A percentile compares a stretch with the other conserved stretches of the same genome.
Conservation (phyloP, 495 filamentous ascomycete species). For the Talaromyces borbonicus region DNA sequence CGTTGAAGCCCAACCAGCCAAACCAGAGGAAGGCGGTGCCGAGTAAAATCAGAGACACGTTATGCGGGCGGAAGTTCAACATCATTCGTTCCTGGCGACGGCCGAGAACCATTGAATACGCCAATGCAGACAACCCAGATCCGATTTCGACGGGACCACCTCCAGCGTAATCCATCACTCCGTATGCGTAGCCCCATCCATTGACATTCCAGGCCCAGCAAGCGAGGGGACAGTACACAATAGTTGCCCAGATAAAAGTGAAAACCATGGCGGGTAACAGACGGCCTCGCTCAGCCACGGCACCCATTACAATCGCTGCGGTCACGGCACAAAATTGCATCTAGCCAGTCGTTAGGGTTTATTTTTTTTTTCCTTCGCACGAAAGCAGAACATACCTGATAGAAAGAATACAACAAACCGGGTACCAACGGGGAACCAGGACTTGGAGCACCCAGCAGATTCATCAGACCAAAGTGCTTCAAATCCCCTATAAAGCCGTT, state of each 20-base stretch:
- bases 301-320: constrained; percentile 84
- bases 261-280: constrained; percentile 94
- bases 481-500: constrained; percentile 61
- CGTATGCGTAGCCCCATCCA: constrained; percentile 87
- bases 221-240: constrained; percentile 93
- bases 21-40: constrained; percentile 97
- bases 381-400: constrained; percentile 51
- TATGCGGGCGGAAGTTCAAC: constrained; percentile 91
- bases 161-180: constrained; percentile 92
- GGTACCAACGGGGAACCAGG: constrained; percentile 56
- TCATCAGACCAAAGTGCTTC: constrained; percentile 55
- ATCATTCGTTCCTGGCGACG: constrained; percentile 99
- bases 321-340: constrained; percentile 96
- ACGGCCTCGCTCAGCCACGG: constrained; percentile 87
- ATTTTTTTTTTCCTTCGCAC: neutral
- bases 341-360: constrained; percentile 30
- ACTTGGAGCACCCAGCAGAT: constrained; percentile 51
- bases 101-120: constrained; percentile 91
- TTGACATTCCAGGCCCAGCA: constrained; percentile 95
- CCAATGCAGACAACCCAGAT: constrained; percentile 84
- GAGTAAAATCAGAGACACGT: constrained; percentile 93
- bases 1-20: constrained; percentile 98
- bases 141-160: constrained; percentile 97
- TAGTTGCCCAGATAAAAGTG: constrained; percentile 87
- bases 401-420: constrained; percentile 54